phyloP scores from a whole-genome alignment of 2,329 filamentous ascomycete species.

The Trichoderma sp. region DNA sequence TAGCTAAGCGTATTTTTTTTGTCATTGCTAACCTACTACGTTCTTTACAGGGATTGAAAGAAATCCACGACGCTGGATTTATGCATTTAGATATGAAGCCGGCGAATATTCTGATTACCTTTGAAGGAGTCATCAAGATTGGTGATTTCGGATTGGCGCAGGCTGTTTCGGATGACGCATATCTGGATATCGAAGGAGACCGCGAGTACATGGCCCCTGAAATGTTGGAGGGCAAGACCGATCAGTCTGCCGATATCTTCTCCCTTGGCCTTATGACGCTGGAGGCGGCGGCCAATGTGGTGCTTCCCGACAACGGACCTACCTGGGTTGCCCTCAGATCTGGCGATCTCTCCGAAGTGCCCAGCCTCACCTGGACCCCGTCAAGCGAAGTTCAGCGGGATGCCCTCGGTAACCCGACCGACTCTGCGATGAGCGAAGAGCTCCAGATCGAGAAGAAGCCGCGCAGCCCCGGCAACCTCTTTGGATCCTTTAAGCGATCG shows the following conservation, averaged over 20 bases:
- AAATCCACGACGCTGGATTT: constrained; percentile 86
- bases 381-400: constrained; percentile 74
- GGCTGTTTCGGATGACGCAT: constrained; percentile 72
- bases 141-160: constrained; percentile 85
- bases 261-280: constrained; percentile 92
- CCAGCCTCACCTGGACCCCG: constrained; percentile 81
- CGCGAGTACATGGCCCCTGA: constrained; percentile 96
- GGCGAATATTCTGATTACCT: constrained; percentile 80
- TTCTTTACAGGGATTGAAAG: constrained; percentile 71
- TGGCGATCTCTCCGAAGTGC: constrained; percentile 86
- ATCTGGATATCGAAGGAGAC: constrained; percentile 89
- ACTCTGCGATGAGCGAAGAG: constrained; percentile 44
- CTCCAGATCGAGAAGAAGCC: constrained; percentile 41
- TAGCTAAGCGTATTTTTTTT: neutral
- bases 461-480: constrained; percentile 42
- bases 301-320: constrained; percentile 88
- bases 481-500: constrained; percentile 54
- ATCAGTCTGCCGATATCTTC: constrained; percentile 92
- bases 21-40: constrained; percentile 28
- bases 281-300: constrained; percentile 91
- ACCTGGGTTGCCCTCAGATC: constrained; percentile 89
- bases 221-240: constrained; percentile 81
- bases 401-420: constrained; percentile 59
- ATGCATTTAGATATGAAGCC: constrained; percentile 86
- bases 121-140: constrained; percentile 81